Evolutionary conservation across 2,329 filamentous ascomycete species (phyloP), one percentile per base, ranked within the genome.

Genomic region (Penicillium italicum): DNA sequence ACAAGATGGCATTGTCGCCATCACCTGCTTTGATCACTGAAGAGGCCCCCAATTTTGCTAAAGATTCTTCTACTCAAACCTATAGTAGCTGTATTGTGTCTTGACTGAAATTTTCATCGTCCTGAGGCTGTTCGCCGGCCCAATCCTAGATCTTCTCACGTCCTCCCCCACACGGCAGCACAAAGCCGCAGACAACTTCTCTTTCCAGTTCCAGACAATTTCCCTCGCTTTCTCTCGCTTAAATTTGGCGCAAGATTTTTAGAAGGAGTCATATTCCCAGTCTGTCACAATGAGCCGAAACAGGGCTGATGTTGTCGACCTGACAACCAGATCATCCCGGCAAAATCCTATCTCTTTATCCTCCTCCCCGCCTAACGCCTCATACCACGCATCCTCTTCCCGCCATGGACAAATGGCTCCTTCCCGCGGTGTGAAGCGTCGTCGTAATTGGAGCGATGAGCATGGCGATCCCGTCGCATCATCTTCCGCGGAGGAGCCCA

Each of bases 401-500:
- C 31, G 10, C 20, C 28, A n/a, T 26, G 26, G 4, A n/a, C 33
- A 54, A 5, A 20, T 16, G 4, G 9, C 8, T 34, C 4, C 12
- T 30, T 8, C 48, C 22, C 49, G 48, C 7, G 61, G 61, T 4
- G 16, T 49, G 11, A 66, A 66, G 46, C 62, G 63, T 30, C 55
- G 56, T 14, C 28, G 43, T 4, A 1, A 24, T 12, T 45, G 30
- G 43, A 40, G 42, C 2, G 40, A 55, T n/a, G 43, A 57, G 14
- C 49, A 20, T 2, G 8, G 18, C 2, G 33, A 36, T 12, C 22
- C 31, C 22, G 14, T 51, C 9, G 51, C 58, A 9, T 37, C 58
- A 18, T 42, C 58, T 20, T 56, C 36, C 55, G 58, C 11, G 56
- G 59, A 12, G 58, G 66, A 8, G 61, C 30, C 70, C 3, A 66